A percentile compares a stretch with the other conserved stretches of the same genome.
Conservation (phyloP, 805 yeast genomes). For the Clavispora fructus region DNA sequence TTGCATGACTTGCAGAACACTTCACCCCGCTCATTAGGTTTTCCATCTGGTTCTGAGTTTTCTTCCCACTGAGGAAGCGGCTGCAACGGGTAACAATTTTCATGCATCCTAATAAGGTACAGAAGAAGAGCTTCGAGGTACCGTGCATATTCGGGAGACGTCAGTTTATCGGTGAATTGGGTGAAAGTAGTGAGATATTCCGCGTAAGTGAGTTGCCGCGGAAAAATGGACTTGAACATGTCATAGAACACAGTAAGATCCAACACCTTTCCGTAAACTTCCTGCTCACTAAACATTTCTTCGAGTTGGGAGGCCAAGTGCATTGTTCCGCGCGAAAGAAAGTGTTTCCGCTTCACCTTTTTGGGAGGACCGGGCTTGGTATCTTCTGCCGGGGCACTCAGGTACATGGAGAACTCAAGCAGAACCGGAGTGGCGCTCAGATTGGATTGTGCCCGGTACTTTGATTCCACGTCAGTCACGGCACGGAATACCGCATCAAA, state of each 20-base stretch:
- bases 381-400: constrained; percentile 23
- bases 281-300: constrained; percentile 51
- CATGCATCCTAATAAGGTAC: constrained; percentile 48
- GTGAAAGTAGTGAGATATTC: constrained; percentile 38
- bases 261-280: constrained; percentile 57
- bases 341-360: constrained; percentile 26
- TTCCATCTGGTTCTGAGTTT: constrained; percentile 9
- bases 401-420: constrained; percentile 17
- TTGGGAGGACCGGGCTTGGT: constrained; percentile 14
- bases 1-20: constrained; percentile 62
- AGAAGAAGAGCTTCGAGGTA: constrained; percentile 43
- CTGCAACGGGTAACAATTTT: constrained; percentile 27
- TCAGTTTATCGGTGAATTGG: constrained; percentile 12
- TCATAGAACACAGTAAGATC: constrained; percentile 53
- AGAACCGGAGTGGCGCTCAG: constrained; percentile 13
- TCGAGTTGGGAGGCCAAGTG: constrained; percentile 40
- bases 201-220: constrained; percentile 34
- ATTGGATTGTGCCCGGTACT: constrained; percentile 8
- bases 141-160: constrained; percentile 28
- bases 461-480: constrained; percentile 23
- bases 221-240: constrained; percentile 40
- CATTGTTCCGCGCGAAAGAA: constrained; percentile 47
- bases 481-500: constrained; percentile 35
- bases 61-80: neutral
- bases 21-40: constrained; percentile 12